Evolutionary conservation across 768 basidiomycete species (phyloP).

Genomic region (Boletus insuetus): DNA sequence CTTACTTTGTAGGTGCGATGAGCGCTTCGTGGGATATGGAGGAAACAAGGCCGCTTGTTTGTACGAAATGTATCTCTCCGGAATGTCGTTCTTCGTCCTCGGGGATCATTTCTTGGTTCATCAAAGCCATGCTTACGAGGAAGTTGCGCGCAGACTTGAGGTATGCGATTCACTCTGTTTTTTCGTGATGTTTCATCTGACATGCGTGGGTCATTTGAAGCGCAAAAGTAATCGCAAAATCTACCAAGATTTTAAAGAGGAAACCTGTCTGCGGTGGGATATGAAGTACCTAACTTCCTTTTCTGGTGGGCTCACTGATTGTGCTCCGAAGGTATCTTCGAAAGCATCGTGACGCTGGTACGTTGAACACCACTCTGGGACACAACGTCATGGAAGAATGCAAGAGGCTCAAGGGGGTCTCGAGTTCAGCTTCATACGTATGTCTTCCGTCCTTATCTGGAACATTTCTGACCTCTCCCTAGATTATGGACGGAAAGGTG

Average conservation of each 20-base stretch:
- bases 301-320: neutral
- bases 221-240: slow-evolving; percentile 74
- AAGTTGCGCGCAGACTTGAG: slow-evolving; percentile 67
- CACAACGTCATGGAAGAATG: slow-evolving; percentile 61
- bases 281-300: neutral
- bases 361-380: slow-evolving; percentile 49
- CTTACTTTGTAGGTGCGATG: slow-evolving; percentile 69
- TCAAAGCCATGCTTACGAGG: slow-evolving; percentile 82
- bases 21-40: slow-evolving; percentile 88
- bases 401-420: slow-evolving; percentile 53
- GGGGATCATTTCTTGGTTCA: slow-evolving; percentile 88
- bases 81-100: slow-evolving; percentile 79
- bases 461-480: neutral
- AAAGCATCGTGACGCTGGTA: slow-evolving; percentile 49
- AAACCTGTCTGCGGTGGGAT: slow-evolving; percentile 61
- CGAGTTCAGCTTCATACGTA: slow-evolving; percentile 33
- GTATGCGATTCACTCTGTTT: slow-evolving; percentile 33
- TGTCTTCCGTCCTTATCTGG: neutral
- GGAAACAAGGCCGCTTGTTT: slow-evolving; percentile 92
- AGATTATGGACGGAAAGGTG: slow-evolving; percentile 25
- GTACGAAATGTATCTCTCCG: slow-evolving; percentile 87
- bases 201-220: slow-evolving; percentile 33
- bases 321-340: slow-evolving; percentile 54
- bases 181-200: neutral
- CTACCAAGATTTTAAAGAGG: slow-evolving; percentile 77